Evolutionary conservation across 768 basidiomycete genomes (phyloP).

Genomic region (Tricholoma bakamatsutake): DNA sequence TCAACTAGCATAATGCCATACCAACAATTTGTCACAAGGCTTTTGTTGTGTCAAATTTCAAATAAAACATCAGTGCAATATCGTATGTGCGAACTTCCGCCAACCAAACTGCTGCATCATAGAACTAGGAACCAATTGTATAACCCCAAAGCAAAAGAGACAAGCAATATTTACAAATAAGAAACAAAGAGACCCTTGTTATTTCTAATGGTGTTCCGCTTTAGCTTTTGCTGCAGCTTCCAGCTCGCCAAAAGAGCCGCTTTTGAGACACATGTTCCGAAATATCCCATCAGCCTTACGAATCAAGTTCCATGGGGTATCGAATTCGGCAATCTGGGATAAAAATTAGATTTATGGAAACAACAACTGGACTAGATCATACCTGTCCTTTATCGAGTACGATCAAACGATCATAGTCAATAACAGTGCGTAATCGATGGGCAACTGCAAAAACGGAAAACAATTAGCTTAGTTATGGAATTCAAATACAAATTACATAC

Average conservation of each 20-base stretch:
- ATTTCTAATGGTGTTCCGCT: conserved; percentile 3
- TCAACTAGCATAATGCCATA: too few species aligned
- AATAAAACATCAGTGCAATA: too few species aligned
- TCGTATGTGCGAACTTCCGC: too few species aligned
- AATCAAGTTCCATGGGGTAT: conserved; percentile 67
- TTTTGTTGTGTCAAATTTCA: too few species aligned
- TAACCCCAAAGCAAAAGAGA: background rate
- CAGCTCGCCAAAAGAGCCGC: conserved; percentile 20
- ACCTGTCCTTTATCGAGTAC: conserved; percentile 71
- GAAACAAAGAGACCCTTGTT: background rate
- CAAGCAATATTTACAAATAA: background rate
- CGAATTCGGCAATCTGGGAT: conserved; percentile 54
- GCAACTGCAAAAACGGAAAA: conserved; percentile 42
- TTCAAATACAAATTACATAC: conserved; percentile 30
- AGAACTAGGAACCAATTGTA: background rate
- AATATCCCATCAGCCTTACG: conserved; percentile 52
- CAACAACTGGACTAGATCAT: conserved; percentile 4
- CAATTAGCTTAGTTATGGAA: background rate
- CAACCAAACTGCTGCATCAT: too few species aligned
- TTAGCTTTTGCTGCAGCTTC: conserved; percentile 17
- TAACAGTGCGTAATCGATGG: conserved; percentile 70
- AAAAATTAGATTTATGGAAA: background rate
- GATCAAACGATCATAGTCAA: conserved; percentile 76
- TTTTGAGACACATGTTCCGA: conserved; percentile 21
- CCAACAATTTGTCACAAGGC: too few species aligned